Evolutionary conservation across 257 asterid genomes (phyloP), one percentile per base, ranked within the genome.

Genomic region (Rehmannia glutinosa): DNA sequence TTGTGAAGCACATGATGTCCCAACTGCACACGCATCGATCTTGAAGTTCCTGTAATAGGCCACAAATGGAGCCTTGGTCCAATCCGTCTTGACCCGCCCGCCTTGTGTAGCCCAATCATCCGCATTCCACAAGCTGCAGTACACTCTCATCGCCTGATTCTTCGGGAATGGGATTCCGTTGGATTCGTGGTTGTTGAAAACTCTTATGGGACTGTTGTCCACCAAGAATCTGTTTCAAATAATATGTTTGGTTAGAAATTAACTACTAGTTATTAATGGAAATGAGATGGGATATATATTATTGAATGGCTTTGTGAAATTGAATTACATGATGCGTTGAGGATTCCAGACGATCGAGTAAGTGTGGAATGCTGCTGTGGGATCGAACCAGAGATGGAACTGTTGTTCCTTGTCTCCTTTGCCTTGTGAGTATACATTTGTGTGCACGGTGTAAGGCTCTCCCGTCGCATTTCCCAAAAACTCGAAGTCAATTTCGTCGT

Each of bases 41-140:
- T 58, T 82, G 38, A 82, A 80, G 36, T 85, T 82, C 49, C 84
- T 62, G 68, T 82, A 85, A 6, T 77, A 45, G 0, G 87, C 91
- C 0, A 52, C 36, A 45, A 85, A 85, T 6, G 91, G 91, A 45
- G 84, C 84, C 19, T 66, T 43, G 11, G 83, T 33, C 84, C 85
- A 84, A 38, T 84, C 83, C 1, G 90, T 84, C 73, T 84, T 84
- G 3, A 84, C 73, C 1, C 75, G 72, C 3, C 87, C 90, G 8
- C 87, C 90, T 24, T 79, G 90, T 6, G 85, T 84, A 1, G 84
- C 89, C 86, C 86, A 83, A 3, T 80, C 86, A 7, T 83, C 89
- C 0, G 89, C 89, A 5, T 80, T 79, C 87, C 90, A 84, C 21
- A 84, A 33, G 82, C 90, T 84, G 82, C 86, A 75, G 67, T 68